phyloP scores from a whole-genome alignment of 2,329 filamentous ascomycete species.

The Ascochyta lentis region DNA sequence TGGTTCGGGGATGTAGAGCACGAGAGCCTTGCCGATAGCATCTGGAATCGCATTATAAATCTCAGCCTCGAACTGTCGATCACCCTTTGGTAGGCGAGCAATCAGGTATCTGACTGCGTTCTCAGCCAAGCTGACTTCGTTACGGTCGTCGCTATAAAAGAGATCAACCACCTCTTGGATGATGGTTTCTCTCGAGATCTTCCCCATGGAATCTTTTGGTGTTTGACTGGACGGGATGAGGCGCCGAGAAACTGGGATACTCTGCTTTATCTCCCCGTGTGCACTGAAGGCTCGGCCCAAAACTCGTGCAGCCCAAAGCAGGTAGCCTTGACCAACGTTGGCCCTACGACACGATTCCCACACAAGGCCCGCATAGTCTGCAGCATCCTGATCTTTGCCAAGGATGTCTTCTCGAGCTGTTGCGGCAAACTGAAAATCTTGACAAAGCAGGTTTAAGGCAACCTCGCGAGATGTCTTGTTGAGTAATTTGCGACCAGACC shows the following conservation, averaged over 20 bases:
- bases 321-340: slow-evolving; percentile 70
- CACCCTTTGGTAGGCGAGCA: slow-evolving; percentile 30
- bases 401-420: slow-evolving; percentile 71
- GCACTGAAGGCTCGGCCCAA: slow-evolving; percentile 76
- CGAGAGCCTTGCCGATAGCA: slow-evolving; percentile 39
- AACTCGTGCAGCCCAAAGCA: slow-evolving; percentile 84
- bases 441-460: slow-evolving; percentile 75
- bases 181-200: slow-evolving; percentile 44
- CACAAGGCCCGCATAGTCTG: slow-evolving; percentile 68
- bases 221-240: slow-evolving; percentile 30
- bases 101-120: slow-evolving; percentile 45
- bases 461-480: slow-evolving; percentile 72
- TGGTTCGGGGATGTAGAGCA: slow-evolving; percentile 26
- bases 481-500: slow-evolving; percentile 67
- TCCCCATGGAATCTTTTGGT: slow-evolving; percentile 35
- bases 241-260: slow-evolving; percentile 29
- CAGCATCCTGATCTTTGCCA: slow-evolving; percentile 69
- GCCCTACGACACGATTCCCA: slow-evolving; percentile 77
- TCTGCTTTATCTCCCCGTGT: slow-evolving; percentile 68
- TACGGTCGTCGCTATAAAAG: slow-evolving; percentile 48
- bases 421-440: slow-evolving; percentile 70
- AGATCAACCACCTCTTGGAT: slow-evolving; percentile 46
- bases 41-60: slow-evolving; percentile 39
- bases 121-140: slow-evolving; percentile 55
- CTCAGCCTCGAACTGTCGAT: slow-evolving; percentile 36